Evolutionary conservation across 2,329 filamentous ascomycete species (phyloP).

Genomic region (Xenosphaeropsis pyriputrescens): DNA sequence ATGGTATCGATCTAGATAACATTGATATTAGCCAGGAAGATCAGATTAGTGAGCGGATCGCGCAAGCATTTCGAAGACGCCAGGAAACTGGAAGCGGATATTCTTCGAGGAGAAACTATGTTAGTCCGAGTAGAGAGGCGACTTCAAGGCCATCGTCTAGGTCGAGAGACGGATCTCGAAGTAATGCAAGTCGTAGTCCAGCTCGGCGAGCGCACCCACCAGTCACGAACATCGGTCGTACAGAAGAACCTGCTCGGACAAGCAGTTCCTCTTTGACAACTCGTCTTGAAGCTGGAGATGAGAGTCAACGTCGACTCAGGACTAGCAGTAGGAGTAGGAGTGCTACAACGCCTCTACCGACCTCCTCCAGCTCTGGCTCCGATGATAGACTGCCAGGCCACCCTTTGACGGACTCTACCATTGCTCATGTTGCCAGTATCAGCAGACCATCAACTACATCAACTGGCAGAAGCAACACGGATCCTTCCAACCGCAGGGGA

Average conservation of each 20-base stretch:
- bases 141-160: conserved; percentile 10
- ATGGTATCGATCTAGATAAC: conserved; percentile 80
- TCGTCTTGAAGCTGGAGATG: conserved; percentile 33
- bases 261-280: conserved; percentile 9
- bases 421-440: conserved; percentile 4
- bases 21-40: conserved; percentile 76
- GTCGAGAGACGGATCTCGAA: conserved; percentile 13
- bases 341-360: conserved; percentile 31
- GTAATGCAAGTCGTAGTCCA: conserved; percentile 1
- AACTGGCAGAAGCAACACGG: conserved; percentile 13
- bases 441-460: conserved; percentile 7
- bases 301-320: conserved; percentile 29
- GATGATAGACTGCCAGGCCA: conserved; percentile 34
- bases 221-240: not conserved
- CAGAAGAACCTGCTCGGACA: no score
- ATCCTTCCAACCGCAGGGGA: not conserved
- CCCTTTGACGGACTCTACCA: conserved; percentile 50
- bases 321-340: conserved; percentile 40
- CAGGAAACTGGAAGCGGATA: conserved; percentile 35
- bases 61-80: conserved; percentile 69
- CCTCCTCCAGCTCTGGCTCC: conserved; percentile 14
- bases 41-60: conserved; percentile 79
- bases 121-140: conserved; percentile 17
- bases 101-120: conserved; percentile 6
- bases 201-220: not conserved